phyloP scores from a whole-genome alignment of 139 green algal genomes.

The Ettlia oleoabundans region DNA sequence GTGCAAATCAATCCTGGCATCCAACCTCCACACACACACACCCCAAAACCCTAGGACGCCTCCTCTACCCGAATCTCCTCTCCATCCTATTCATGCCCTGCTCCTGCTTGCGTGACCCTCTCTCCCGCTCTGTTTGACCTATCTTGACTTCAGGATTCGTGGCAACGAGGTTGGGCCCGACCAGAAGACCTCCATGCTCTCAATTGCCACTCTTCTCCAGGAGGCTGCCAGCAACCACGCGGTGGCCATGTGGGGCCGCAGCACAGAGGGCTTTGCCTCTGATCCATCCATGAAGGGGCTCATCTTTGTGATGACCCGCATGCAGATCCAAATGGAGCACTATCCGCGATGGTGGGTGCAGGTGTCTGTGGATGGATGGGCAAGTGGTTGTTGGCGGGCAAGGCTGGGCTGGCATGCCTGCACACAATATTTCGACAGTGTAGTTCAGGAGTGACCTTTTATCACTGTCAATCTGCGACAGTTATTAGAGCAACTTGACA shows the following conservation, averaged over 20 bases:
- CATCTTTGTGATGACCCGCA: constrained; percentile 89
- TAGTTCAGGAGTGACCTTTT: background rate
- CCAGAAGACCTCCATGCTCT: constrained; percentile 76
- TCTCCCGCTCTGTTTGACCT: background rate
- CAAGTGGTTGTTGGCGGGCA: background rate
- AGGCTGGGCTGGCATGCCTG: background rate
- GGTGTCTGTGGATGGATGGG: background rate
- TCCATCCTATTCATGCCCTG: background rate
- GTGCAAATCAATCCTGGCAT: too few relatives aligned
- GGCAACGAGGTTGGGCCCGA: constrained; percentile 85
- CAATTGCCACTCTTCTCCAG: constrained; percentile 90
- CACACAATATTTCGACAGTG: background rate
- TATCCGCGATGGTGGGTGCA: constrained; percentile 89
- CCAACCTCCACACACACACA: too few relatives aligned
- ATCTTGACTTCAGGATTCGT: constrained; percentile 50
- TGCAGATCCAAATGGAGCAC: constrained; percentile 90
- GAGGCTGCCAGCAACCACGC: constrained; percentile 89
- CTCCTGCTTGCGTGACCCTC: background rate
- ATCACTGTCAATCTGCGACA: too few relatives aligned
- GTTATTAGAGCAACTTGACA: too few relatives aligned
- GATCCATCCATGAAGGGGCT: constrained; percentile 78
- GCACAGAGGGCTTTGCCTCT: constrained; percentile 81
- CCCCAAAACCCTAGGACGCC: too few relatives aligned
- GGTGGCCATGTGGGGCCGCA: constrained; percentile 87
- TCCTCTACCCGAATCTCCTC: too few relatives aligned